phyloP scores from a whole-genome alignment of 2,329 filamentous ascomycete genomes.

The Ophiostoma fasciatum region DNA sequence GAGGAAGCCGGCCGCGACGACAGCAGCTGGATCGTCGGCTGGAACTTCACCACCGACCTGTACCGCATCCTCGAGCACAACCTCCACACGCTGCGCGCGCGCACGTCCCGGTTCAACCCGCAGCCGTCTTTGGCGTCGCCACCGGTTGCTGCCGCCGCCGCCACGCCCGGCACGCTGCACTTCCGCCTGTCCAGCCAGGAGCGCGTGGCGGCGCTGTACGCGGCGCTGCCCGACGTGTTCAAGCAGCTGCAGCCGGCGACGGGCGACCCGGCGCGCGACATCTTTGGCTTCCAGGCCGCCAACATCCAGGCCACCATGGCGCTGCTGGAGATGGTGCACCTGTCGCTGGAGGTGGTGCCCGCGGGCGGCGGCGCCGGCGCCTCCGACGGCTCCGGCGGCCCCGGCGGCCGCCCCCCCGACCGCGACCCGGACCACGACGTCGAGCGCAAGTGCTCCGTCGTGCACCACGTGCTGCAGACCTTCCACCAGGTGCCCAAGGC shows the following conservation, averaged over 20 bases:
- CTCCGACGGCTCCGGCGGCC: too few relatives aligned
- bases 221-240: constrained; percentile 16
- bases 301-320: constrained; percentile 22
- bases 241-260: constrained; percentile 16
- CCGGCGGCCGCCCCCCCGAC: too few relatives aligned
- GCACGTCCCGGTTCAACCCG: constrained; percentile 7
- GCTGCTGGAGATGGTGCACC: constrained; percentile 19
- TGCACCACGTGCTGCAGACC: too few relatives aligned
- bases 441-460: constrained; percentile 18
- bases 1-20: background rate
- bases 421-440: constrained; percentile 16
- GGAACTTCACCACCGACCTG: constrained; percentile 42
- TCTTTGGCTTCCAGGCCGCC: constrained; percentile 21
- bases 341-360: constrained; percentile 15
- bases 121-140: too few relatives aligned
- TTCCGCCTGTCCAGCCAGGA: constrained; percentile 9
- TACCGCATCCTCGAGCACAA: constrained; percentile 40
- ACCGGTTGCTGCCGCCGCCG: constrained; percentile 6
- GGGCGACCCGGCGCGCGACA: constrained; percentile 16
- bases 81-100: constrained; percentile 9
- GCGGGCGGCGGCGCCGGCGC: too few relatives aligned
- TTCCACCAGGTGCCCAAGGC: constrained; percentile 17
- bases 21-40: constrained; percentile 33
- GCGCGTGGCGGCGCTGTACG: constrained; percentile 16
- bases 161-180: constrained; percentile 6